Conservation (phyloP, 495 filamentous ascomycete species). For the Cairneyella variabilis region DNA sequence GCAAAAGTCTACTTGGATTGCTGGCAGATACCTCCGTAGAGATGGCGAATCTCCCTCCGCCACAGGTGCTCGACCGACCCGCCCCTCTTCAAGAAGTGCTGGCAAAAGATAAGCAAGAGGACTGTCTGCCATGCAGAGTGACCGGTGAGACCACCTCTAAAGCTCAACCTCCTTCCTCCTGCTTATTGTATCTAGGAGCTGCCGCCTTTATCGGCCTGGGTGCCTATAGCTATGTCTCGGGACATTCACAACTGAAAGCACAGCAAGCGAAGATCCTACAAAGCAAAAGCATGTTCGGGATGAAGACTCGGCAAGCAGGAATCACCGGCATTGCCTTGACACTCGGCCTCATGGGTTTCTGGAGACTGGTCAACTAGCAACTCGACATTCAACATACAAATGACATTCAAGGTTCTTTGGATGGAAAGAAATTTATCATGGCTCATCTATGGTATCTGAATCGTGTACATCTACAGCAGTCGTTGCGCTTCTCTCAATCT, state of each 20-base stretch:
- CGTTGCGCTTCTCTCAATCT: neutral
- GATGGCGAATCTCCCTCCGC: slow-evolving; percentile 4
- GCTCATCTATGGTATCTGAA: slow-evolving; percentile 3
- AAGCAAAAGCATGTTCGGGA: slow-evolving; percentile 70
- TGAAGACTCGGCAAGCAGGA: slow-evolving; percentile 65
- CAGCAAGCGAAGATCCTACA: slow-evolving; percentile 66
- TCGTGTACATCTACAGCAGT: neutral
- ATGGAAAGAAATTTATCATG: neutral
- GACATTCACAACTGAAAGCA: slow-evolving; percentile 67
- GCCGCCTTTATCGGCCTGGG: slow-evolving; percentile 87
- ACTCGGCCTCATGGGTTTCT: slow-evolving; percentile 65
- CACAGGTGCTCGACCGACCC: slow-evolving; percentile 12
- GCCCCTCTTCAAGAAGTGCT: slow-evolving; percentile 19
- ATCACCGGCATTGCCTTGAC: slow-evolving; percentile 67
- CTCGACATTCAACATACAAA: neutral
- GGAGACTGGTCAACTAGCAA: slow-evolving; percentile 27
- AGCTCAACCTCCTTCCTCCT: neutral
- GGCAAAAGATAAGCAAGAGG: slow-evolving; percentile 38
- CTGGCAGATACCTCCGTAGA: too few species aligned
- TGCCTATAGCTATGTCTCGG: slow-evolving; percentile 80
- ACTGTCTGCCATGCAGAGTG: slow-evolving; percentile 66
- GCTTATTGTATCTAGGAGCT: slow-evolving; percentile 50
- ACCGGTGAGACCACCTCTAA: slow-evolving; percentile 52
- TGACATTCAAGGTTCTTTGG: neutral
- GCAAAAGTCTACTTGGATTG: too few species aligned